Evolutionary conservation across 2,329 filamentous ascomycete genomes (phyloP), one percentile per base, ranked within the genome.

Genomic region (Cryphonectria naterciae): DNA sequence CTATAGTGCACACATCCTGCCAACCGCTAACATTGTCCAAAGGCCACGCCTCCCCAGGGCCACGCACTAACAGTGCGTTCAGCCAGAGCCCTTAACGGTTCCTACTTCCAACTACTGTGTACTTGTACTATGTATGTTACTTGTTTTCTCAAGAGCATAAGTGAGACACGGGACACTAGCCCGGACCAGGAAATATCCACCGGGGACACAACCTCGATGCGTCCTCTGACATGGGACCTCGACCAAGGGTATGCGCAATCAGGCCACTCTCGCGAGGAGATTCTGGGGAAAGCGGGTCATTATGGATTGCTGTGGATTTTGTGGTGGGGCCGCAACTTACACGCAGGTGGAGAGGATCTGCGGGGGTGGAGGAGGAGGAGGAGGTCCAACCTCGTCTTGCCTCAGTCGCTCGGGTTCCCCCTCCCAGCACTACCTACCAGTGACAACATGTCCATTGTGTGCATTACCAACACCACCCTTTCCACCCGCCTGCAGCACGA

Each of bases 281-380:
- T 63, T 68, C 67, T 62, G 56, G 67, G 67, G 67, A 49, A 68
- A 54, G 67, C 22, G 67, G 67, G 28, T 49, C 25, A 32, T 8
- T 49, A 49, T 49, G 46, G 46, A 49, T 49, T 49, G 46, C 46
- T 32, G 13, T 58, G 54, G 54, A 58, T 19, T 13, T 19, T 3
- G 7, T 13, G 28, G 3, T 32, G 54, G 54, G n/a, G 4, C 15
- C 15, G 25, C 11, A 58, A 58, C 54, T 19, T 58, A 15, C 54
- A 58, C 28, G 15, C 5, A 4, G 25, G 28, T 32, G 54, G 54
- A 58, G 54, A 32, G 25, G 54, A 32, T 58, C 54, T 58, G 54
- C 54, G 54, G 54, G 54, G 54, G 54, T 56, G 54, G 54, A 58
- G 54, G 54, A 15, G 2, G n/a, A 28, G 52, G 6, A 37, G 37